A percentile compares a stretch with the other conserved stretches of the same genome.
phyloP scores from a whole-genome alignment of 805 yeast genomes.

The Blastobotrys muscicola region DNA sequence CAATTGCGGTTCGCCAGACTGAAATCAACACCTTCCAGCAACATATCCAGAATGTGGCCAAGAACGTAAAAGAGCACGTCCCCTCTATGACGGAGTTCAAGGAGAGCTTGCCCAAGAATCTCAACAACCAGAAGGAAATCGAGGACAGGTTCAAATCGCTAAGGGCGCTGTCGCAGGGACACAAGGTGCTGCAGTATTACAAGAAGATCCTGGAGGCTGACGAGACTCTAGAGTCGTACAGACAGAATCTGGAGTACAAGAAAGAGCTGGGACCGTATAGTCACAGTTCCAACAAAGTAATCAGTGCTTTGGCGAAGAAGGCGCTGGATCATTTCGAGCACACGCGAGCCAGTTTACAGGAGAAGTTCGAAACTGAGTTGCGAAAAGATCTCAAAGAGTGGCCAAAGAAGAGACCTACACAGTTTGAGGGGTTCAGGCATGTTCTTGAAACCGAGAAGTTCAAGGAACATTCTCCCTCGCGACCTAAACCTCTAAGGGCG shows the following conservation, averaged over 20 bases:
- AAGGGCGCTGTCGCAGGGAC: constrained; percentile 2
- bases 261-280: background rate
- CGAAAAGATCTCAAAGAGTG: constrained; percentile 6
- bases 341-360: constrained; percentile 3
- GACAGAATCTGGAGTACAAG: background rate
- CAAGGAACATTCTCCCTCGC: background rate
- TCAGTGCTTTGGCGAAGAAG: constrained; percentile 5
- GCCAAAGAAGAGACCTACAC: constrained; percentile 7
- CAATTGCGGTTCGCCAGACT: no score
- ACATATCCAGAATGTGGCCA: no score
- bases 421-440: constrained; percentile 1
- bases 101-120: no score
- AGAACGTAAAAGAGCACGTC: no score
- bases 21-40: no score
- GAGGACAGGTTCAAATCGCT: background rate
- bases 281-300: constrained; percentile 2
- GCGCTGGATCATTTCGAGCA: constrained; percentile 1
- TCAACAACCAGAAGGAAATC: no score
- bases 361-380: background rate
- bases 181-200: constrained; percentile 1
- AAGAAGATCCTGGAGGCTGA: background rate
- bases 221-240: background rate
- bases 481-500: constrained; percentile 18
- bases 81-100: no score
- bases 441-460: constrained; percentile 3